phyloP scores from a whole-genome alignment of 257 asterid genomes.

The Verbena officinalis region DNA sequence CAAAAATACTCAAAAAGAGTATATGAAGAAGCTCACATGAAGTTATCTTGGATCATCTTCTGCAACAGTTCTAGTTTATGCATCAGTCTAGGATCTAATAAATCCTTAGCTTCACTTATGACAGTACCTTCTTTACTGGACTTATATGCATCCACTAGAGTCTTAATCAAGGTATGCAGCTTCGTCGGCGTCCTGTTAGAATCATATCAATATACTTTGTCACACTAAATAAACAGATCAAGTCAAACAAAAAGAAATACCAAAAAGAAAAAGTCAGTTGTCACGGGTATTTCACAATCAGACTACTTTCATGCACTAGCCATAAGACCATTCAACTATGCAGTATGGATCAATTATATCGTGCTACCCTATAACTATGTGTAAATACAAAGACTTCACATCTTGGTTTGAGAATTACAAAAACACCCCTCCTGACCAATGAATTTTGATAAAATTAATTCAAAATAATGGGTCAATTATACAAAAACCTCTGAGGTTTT shows the following conservation, averaged over 20 bases:
- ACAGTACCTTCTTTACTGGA: constrained; percentile 83
- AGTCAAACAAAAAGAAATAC: background rate
- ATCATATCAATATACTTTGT: background rate
- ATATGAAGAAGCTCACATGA: constrained; percentile 54
- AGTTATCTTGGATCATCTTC: constrained; percentile 69
- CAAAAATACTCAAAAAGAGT: background rate
- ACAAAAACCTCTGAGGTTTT: no score
- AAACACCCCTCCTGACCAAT: no score
- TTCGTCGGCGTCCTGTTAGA: constrained; percentile 75
- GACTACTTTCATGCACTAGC: background rate
- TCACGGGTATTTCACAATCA: background rate
- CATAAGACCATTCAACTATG: background rate
- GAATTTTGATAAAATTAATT: no score
- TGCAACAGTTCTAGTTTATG: constrained; percentile 67
- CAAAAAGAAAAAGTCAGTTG: background rate
- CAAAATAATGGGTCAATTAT: no score
- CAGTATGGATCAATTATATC: no score
- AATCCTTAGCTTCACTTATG: constrained; percentile 76
- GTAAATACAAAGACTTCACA: no score
- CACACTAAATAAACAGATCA: background rate
- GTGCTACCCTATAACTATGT: no score
- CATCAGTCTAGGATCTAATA: constrained; percentile 75
- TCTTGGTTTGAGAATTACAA: no score
- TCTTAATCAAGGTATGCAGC: constrained; percentile 66
- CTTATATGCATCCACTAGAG: constrained; percentile 75